Base-by-base conservation (phyloP, 768 basidiomycete genomes). In the Lactarius psammicola region DNA sequence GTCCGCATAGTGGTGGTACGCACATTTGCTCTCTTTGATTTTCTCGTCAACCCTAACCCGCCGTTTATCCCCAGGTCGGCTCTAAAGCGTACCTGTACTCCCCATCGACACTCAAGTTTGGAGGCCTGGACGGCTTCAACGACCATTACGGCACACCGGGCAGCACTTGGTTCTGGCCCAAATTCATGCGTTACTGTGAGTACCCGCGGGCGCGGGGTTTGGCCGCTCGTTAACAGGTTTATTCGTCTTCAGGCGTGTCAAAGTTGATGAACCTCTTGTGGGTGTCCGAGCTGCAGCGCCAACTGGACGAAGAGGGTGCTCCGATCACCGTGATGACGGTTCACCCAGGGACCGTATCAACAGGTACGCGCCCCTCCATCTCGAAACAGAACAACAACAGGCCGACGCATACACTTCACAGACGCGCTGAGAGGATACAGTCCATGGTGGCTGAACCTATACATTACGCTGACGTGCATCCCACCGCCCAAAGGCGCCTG, bases 241-340 rank as follows among this genome's bases (percentile, higher is more conserved):
- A 15, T 38, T 3, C 51, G 17, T 17, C 13, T 5, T 1, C 54
- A 62, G 53, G 53, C 36, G 38, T 51, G 1, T 55, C 62, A 18
- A 62, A 62, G 30, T n/a, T 53, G 51, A 62, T 62, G 61, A 62
- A 62, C 54, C 18, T 62, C 28, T 7, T 62, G 11, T 63, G 62
- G 62, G 28, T 56, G n/a, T n/a, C 42, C 42, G 42, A 59, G 23
- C 55, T 34, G 30, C 65, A 62, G 34, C 59, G 34, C 30, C 42
- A 33, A 4, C 60, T 62, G 38, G 55, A 66, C 31, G 60, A 18
- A 40, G 65, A 66, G 26, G 18, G 38, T 23, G 7, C 33, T 17
- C 28, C 46, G 30, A 63, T 63, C 53, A 62, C 62, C 30, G 54
- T 49, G 26, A 58, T 51, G 55, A 40, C 62, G 42, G 53, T 56